phyloP scores from a whole-genome alignment of 106 monocot genomes.

The Alisma plantagoaquatica region DNA sequence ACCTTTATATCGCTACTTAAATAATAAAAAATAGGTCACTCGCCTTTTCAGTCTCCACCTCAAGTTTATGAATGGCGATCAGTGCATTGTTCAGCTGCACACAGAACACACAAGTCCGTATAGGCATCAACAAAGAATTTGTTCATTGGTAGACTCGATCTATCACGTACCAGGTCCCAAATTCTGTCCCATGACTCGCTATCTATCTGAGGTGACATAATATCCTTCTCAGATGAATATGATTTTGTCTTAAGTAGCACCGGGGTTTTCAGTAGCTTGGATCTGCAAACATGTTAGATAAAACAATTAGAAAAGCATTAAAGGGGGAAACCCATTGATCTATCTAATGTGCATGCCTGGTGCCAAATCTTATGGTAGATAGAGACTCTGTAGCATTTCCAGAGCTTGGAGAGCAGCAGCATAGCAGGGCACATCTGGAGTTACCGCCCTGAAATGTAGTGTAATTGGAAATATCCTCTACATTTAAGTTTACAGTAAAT shows the following conservation, averaged over 20 bases:
- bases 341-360: slow-evolving; percentile 40
- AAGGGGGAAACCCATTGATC: background rate
- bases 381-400: slow-evolving; percentile 64
- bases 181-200: slow-evolving; percentile 23
- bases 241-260: background rate
- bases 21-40: background rate
- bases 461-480: background rate
- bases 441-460: slow-evolving; percentile 52
- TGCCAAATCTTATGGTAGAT: slow-evolving; percentile 79
- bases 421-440: slow-evolving; percentile 58
- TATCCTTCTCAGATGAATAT: background rate
- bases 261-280: slow-evolving; percentile 60
- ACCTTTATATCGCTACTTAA: no score
- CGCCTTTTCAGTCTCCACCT: slow-evolving; percentile 26
- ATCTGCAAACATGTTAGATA: slow-evolving; percentile 30
- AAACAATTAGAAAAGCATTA: background rate
- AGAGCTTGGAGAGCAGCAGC: slow-evolving; percentile 80
- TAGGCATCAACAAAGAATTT: background rate
- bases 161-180: slow-evolving; percentile 23
- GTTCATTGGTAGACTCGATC: no score
- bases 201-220: background rate
- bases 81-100: slow-evolving; percentile 23
- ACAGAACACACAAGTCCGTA: slow-evolving; percentile 15
- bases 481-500: no score
- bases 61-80: slow-evolving; percentile 35